Percentiles rank a stretch among this genome's conserved stretches.
Conservation (phyloP, 352 stramenopile species). For the Globisporangium splendens region DNA sequence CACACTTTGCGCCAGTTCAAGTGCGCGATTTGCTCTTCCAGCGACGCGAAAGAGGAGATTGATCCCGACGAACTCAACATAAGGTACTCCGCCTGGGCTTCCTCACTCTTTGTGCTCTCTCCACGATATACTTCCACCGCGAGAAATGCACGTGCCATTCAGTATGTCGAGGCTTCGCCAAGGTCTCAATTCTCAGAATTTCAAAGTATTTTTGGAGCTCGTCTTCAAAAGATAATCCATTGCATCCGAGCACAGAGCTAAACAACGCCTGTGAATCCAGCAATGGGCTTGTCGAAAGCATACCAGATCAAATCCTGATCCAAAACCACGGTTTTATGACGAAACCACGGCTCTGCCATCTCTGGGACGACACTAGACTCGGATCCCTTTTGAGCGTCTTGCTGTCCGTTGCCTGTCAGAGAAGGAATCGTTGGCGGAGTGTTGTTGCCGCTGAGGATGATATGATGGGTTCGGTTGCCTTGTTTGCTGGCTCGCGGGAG, state of each 20-base stretch:
- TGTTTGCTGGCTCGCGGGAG: slow-evolving; percentile 33
- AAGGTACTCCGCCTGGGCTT: too few species aligned
- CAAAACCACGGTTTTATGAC: slow-evolving; percentile 2
- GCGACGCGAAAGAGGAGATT: slow-evolving; percentile 38
- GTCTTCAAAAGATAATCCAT: too few species aligned
- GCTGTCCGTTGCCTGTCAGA: too few species aligned
- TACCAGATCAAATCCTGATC: slow-evolving; percentile 36
- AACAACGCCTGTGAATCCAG: slow-evolving; percentile 31
- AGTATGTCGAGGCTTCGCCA: too few species aligned
- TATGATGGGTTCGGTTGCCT: slow-evolving; percentile 2
- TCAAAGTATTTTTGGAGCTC: too few species aligned
- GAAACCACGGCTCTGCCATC: too few species aligned
- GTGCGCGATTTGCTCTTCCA: slow-evolving; percentile 66
- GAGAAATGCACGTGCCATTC: too few species aligned
- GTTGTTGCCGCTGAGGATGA: slow-evolving; percentile 4
- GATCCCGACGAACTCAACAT: background rate
- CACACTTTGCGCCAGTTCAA: slow-evolving; percentile 71
- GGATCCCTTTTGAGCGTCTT: background rate
- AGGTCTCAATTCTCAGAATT: too few species aligned
- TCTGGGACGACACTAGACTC: too few species aligned
- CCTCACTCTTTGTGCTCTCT: too few species aligned
- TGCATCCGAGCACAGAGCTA: background rate
- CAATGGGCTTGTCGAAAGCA: slow-evolving; percentile 37
- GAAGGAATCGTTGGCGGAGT: background rate
- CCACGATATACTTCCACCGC: too few species aligned